phyloP scores from a whole-genome alignment of 2,329 filamentous ascomycete species.

The Calonectria montana region DNA sequence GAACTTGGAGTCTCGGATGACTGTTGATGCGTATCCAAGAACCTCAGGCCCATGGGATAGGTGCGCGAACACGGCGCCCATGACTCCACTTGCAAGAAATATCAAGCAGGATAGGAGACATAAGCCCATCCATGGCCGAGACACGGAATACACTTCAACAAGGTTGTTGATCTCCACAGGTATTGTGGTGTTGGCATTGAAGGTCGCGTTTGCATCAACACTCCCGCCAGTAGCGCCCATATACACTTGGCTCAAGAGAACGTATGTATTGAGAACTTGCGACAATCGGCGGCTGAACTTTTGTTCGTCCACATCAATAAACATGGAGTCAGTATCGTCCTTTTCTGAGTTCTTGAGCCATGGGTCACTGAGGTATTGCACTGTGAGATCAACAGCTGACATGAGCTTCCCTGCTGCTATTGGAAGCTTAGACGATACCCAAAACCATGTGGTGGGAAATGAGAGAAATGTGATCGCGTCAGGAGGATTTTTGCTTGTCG shows the following conservation, averaged over 20 bases:
- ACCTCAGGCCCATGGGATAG: constrained; percentile 30
- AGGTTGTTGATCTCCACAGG: neutral
- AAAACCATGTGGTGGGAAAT: neutral
- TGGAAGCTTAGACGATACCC: neutral
- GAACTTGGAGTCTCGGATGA: constrained; percentile 20
- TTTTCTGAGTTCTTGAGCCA: neutral
- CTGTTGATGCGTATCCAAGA: constrained; percentile 29
- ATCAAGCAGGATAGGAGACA: constrained; percentile 3
- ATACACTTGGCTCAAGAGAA: constrained; percentile 14
- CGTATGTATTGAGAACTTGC: constrained; percentile 28
- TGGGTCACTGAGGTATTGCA: neutral
- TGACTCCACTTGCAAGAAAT: neutral
- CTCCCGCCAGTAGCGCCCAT: neutral
- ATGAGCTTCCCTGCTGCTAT: neutral
- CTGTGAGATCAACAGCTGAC: neutral
- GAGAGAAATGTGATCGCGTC: neutral
- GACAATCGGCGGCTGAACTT: constrained; percentile 16
- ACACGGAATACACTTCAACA: neutral
- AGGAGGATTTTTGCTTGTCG: neutral
- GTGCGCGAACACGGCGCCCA: constrained; percentile 24
- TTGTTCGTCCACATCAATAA: neutral
- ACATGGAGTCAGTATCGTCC: neutral
- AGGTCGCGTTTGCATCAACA: neutral
- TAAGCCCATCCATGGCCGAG: neutral
- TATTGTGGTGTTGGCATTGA: neutral